A percentile compares a stretch with the other conserved stretches of the same genome.
phyloP scores from a whole-genome alignment of 345 rosid genomes.

The Populus simonii region DNA sequence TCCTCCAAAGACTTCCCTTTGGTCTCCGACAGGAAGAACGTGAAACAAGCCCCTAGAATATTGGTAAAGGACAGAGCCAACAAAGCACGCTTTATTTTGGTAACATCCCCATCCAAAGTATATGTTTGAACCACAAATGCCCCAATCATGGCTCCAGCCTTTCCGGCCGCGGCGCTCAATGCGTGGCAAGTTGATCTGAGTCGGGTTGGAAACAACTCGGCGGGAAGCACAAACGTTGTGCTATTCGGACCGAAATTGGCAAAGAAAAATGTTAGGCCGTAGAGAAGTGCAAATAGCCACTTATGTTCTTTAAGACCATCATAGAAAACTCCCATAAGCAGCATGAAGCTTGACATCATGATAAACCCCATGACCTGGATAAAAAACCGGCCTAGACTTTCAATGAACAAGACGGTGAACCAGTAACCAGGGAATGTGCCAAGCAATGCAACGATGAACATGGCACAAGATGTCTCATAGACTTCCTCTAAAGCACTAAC shows the following conservation, averaged over 20 bases:
- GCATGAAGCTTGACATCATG: constrained; percentile 57
- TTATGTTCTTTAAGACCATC: constrained; percentile 24
- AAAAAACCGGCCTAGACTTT: constrained; percentile 42
- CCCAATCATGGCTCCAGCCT: constrained; percentile 55
- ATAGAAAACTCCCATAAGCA: constrained; percentile 38
- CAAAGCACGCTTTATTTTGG: constrained; percentile 29
- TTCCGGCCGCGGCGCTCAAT: constrained; percentile 52
- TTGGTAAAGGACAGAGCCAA: constrained; percentile 45
- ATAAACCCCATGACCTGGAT: constrained; percentile 54
- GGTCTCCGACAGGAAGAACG: constrained; percentile 51
- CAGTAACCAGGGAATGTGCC: constrained; percentile 64
- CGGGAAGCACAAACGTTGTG: constrained; percentile 58
- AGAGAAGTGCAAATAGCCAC: constrained; percentile 32
- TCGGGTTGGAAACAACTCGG: constrained; percentile 55
- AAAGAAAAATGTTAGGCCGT: constrained; percentile 51
- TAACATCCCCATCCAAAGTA: constrained; percentile 7
- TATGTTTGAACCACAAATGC: constrained; percentile 47
- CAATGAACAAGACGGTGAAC: constrained; percentile 51
- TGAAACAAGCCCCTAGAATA: constrained; percentile 48
- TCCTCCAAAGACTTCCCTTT: constrained; percentile 54
- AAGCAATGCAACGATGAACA: constrained; percentile 42
- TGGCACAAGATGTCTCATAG: constrained; percentile 47
- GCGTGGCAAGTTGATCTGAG: constrained; percentile 59
- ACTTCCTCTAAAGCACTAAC: constrained; percentile 45
- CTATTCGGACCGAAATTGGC: constrained; percentile 64